Percentiles rank a stretch among this genome's conserved stretches.
phyloP scores from a whole-genome alignment of 2,329 filamentous ascomycete genomes.

The Fusarium penzigii region DNA sequence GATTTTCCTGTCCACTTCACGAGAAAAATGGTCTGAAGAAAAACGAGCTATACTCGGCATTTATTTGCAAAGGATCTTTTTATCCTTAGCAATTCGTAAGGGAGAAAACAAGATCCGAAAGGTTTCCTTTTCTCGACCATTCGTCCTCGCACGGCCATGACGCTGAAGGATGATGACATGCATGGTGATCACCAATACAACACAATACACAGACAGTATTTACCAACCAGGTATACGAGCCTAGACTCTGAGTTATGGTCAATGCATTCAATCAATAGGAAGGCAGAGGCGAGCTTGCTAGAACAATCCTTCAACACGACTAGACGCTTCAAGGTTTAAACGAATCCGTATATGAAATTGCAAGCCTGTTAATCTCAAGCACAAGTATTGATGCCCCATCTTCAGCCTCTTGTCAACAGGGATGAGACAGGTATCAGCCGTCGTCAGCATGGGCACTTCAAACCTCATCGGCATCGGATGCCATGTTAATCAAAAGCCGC shows the following conservation, averaged over 20 bases:
- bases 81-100: too few species aligned
- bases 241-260: too few species aligned
- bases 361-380: too few species aligned
- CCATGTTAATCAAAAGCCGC: not conserved
- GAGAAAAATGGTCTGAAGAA: not conserved
- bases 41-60: not conserved
- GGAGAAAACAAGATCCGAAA: too few species aligned
- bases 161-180: not conserved
- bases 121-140: not conserved
- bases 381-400: too few species aligned
- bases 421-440: not conserved
- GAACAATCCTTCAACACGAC: too few species aligned
- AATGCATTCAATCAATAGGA: too few species aligned
- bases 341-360: too few species aligned
- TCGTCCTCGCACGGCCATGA: not conserved
- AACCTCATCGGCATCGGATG: not conserved
- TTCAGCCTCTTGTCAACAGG: too few species aligned
- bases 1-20: constrained; percentile 9
- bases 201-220: not conserved
- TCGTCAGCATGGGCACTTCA: not conserved
- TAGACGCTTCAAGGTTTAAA: too few species aligned
- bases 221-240: too few species aligned
- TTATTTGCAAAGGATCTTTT: not conserved
- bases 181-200: not conserved
- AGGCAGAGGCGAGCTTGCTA: too few species aligned